Evolutionary conservation across 2,329 filamentous ascomycete genomes (phyloP).

Genomic region (Mariannaea elegans): DNA sequence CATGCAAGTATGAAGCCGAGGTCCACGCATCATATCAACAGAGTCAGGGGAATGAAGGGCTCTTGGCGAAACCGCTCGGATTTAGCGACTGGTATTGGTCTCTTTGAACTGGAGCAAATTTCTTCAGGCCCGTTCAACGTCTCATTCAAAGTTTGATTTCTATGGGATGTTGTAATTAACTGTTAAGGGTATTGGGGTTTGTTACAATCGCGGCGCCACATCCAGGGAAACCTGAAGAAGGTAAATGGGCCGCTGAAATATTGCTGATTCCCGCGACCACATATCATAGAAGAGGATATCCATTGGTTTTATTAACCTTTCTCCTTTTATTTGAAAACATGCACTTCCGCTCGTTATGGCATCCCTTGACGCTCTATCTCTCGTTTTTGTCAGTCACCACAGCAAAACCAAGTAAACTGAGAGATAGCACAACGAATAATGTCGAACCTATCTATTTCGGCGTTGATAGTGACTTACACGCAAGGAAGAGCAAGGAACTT

Average conservation of each 20-base stretch:
- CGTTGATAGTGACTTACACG: slow-evolving; percentile 3
- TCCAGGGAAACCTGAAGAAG: too few relatives aligned
- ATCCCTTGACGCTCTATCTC: background rate
- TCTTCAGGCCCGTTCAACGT: too few relatives aligned
- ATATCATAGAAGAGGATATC: background rate
- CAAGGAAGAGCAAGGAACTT: background rate
- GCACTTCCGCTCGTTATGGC: background rate
- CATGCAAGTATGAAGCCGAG: too few relatives aligned
- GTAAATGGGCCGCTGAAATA: background rate
- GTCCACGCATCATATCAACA: too few relatives aligned
- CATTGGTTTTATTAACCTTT: background rate
- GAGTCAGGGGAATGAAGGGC: background rate
- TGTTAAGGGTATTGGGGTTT: background rate
- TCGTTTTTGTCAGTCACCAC: background rate
- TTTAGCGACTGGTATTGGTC: background rate
- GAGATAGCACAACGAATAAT: too few relatives aligned
- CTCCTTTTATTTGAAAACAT: background rate
- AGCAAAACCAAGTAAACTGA: background rate
- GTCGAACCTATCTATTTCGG: slow-evolving; percentile 17
- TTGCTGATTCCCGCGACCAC: background rate
- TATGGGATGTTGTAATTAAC: background rate
- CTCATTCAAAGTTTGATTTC: background rate
- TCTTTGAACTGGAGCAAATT: background rate
- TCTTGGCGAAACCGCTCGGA: background rate
- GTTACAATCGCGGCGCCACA: too few relatives aligned